phyloP scores from a whole-genome alignment of 2,329 filamentous ascomycete genomes.

The Paraconiothyrium brasiliense region DNA sequence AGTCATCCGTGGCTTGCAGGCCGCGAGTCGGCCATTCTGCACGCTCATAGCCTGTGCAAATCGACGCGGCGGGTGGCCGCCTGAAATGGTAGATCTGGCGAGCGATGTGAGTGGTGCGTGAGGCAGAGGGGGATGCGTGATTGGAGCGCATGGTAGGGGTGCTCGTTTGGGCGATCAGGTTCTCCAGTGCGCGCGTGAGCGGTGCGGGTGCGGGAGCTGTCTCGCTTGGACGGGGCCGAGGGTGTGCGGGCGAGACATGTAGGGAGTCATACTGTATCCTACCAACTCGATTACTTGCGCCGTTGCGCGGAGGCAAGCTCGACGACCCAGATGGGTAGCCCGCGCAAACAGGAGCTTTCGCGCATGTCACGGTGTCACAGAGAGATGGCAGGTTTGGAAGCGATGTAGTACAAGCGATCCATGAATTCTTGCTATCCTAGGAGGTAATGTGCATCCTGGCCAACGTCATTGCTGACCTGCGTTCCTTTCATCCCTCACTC shows the following conservation, averaged over 20 bases:
- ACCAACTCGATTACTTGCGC: not conserved
- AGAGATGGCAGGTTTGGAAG: not conserved
- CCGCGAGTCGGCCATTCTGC: not conserved
- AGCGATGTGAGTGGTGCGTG: not conserved
- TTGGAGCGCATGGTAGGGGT: conserved; percentile 8
- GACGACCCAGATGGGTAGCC: not conserved
- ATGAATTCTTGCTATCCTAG: conserved; percentile 14
- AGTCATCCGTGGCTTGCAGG: conserved; percentile 11
- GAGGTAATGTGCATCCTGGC: not conserved
- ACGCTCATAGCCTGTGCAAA: not conserved
- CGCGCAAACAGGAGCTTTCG: conserved; percentile 2
- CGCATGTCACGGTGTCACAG: not conserved
- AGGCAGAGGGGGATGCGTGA: not conserved
- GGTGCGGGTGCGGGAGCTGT: conserved; percentile 11
- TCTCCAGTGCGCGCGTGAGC: conserved; percentile 17
- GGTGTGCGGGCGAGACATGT: conserved; percentile 13
- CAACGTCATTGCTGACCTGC: conserved; percentile 18
- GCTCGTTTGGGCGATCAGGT: conserved; percentile 7
- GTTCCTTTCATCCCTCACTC: not conserved
- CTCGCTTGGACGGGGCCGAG: conserved; percentile 16
- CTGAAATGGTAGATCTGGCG: not conserved
- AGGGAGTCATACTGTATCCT: conserved; percentile 5
- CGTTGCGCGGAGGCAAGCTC: conserved; percentile 2
- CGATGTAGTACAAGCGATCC: conserved; percentile 4
- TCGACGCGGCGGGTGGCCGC: conserved; percentile 1